Conservation (phyloP, 192 early-diverging fungal genomes). For the Mortierella claussenii region DNA sequence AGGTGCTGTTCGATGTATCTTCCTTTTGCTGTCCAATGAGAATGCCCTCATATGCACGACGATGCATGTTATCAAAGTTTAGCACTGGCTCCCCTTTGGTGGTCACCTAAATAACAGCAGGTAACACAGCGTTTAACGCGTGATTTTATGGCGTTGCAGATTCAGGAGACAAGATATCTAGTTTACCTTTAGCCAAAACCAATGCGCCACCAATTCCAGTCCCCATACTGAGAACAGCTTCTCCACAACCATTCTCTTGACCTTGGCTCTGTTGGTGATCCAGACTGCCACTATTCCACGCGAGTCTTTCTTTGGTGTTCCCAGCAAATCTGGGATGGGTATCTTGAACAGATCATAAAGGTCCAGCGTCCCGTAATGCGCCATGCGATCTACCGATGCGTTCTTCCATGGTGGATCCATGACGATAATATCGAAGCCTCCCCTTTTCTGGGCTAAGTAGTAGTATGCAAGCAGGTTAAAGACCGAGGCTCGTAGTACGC, state of each 20-base stretch:
- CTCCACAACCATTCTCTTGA: conserved; percentile 64
- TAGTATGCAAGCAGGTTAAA: not conserved
- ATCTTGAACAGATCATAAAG: conserved; percentile 73
- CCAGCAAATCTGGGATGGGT: conserved; percentile 61
- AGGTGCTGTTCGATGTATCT: too few relatives aligned
- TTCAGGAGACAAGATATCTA: not conserved
- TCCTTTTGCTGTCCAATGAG: conserved; percentile 55
- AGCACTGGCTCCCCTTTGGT: conserved; percentile 56
- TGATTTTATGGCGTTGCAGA: not conserved
- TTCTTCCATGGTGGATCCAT: conserved; percentile 81
- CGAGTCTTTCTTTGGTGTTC: not conserved
- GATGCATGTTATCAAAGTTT: conserved; percentile 55
- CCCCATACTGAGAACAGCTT: conserved; percentile 77
- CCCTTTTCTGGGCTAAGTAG: conserved; percentile 25
- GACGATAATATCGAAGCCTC: conserved; percentile 61
- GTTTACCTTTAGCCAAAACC: conserved; percentile 75
- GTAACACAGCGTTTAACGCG: conserved; percentile 1
- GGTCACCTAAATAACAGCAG: conserved; percentile 31
- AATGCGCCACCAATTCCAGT: conserved; percentile 61
- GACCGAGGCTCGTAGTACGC: too few relatives aligned
- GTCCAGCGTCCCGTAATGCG: conserved; percentile 67
- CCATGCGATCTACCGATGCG: conserved; percentile 58
- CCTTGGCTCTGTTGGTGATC: conserved; percentile 78
- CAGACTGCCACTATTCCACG: conserved; percentile 67
- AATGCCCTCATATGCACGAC: conserved; percentile 75